phyloP scores from a whole-genome alignment of 2,329 filamentous ascomycete genomes.

The Stromatinia cepivora region DNA sequence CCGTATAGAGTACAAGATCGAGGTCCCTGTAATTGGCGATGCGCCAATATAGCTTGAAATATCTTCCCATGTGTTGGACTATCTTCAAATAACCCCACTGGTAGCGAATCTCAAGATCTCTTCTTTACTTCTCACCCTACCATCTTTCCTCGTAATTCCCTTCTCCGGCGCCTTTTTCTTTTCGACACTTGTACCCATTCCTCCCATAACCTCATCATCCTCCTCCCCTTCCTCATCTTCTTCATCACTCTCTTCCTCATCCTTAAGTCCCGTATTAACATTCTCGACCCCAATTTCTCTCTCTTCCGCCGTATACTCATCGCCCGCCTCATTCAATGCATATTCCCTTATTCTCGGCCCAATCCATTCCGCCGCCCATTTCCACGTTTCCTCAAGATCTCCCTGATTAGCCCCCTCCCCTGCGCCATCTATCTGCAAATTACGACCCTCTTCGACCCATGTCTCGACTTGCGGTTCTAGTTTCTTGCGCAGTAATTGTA shows the following conservation, averaged over 20 bases:
- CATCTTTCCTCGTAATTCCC: slow-evolving; percentile 27
- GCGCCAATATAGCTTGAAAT: slow-evolving; percentile 6
- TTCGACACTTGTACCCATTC: slow-evolving; percentile 30
- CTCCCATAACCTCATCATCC: slow-evolving; percentile 60
- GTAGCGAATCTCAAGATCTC: slow-evolving; percentile 53
- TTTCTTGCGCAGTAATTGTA: slow-evolving; percentile 77
- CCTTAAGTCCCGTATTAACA: slow-evolving; percentile 69
- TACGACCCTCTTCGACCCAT: slow-evolving; percentile 65
- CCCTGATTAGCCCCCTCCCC: slow-evolving; percentile 42
- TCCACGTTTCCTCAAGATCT: slow-evolving; percentile 61
- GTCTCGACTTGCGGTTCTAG: slow-evolving; percentile 76
- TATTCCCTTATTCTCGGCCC: slow-evolving; percentile 47
- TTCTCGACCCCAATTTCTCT: slow-evolving; percentile 64
- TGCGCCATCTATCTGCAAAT: slow-evolving; percentile 40
- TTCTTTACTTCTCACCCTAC: slow-evolving; percentile 41
- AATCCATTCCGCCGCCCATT: slow-evolving; percentile 44
- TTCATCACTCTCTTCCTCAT: slow-evolving; percentile 57
- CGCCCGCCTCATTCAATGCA: slow-evolving; percentile 52
- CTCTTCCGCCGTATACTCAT: slow-evolving; percentile 73
- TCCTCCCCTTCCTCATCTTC: slow-evolving; percentile 48
- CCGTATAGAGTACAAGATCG: neutral
- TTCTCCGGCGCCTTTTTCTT: slow-evolving; percentile 30
- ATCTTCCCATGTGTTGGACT: neutral
- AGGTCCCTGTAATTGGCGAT: neutral
- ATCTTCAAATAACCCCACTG: slow-evolving; percentile 42